Percentiles rank a stretch among this genome's conserved stretches.
These are phyloP conservation scores for Achaetomium macrosporum DNA, from an alignment of 2,329 filamentous ascomycete genomes.

Conservation along the genomic window DNA sequence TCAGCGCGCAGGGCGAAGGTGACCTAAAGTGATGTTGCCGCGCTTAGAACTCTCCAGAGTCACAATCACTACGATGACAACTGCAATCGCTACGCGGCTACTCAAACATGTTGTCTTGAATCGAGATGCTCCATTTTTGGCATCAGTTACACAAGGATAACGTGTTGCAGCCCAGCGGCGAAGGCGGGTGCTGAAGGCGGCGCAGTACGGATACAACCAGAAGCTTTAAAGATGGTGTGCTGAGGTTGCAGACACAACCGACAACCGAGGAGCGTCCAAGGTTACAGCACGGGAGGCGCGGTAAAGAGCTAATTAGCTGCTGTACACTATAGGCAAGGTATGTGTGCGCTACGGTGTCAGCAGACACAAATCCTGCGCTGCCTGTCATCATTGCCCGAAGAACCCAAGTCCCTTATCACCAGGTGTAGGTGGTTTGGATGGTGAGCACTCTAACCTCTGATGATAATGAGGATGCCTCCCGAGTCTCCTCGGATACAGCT, in stretches of 20 bases:
- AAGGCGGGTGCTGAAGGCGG: constrained; percentile 17
- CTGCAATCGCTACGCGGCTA: constrained; percentile 8
- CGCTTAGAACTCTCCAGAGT: not conserved
- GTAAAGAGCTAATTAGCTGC: constrained; percentile 2
- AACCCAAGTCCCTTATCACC: too few relatives aligned
- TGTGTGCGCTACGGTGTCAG: not conserved
- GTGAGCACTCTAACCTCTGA: too few relatives aligned
- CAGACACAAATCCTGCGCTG: not conserved
- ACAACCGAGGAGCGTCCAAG: constrained; percentile 3
- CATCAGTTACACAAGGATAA: not conserved
- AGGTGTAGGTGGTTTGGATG: too few relatives aligned
- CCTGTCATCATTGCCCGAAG: too few relatives aligned
- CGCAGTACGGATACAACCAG: constrained; percentile 11
- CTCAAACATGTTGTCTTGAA: constrained; percentile 1
- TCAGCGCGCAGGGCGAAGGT: not conserved
- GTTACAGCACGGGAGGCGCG: not conserved
- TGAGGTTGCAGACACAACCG: constrained; percentile 2
- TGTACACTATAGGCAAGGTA: not conserved
- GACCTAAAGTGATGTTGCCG: not conserved
- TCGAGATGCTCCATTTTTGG: constrained; percentile 10
- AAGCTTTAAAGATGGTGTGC: not conserved
- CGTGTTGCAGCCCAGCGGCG: constrained; percentile 7
- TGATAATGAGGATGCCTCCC: too few relatives aligned
- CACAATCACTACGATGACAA: not conserved
- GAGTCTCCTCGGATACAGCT: not conserved